Evolutionary conservation across 208 protist species (phyloP).

Genomic region (Acanthamoeba lenticulata): DNA sequence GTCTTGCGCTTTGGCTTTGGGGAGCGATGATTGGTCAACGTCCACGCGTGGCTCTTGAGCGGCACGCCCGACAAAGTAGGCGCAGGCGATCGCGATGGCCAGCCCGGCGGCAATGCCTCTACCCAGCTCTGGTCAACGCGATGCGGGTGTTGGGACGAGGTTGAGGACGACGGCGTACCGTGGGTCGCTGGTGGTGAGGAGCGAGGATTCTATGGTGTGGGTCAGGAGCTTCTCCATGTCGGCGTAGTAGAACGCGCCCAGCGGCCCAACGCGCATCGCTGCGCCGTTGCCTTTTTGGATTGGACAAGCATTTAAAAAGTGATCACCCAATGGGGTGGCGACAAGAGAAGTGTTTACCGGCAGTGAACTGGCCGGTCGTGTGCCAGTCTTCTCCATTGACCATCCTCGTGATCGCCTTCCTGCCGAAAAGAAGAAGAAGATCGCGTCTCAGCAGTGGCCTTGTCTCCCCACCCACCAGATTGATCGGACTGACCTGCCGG

Average conservation of each 20-base stretch:
- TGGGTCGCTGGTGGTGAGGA: not conserved
- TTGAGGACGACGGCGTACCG: not conserved
- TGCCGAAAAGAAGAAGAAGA: not conserved
- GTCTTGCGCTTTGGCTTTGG: no score
- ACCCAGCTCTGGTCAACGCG: no score
- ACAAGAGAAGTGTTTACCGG: not conserved
- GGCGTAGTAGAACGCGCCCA: not conserved
- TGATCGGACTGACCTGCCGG: not conserved
- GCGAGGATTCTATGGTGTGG: not conserved
- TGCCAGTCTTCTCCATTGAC: slow-evolving; percentile 1
- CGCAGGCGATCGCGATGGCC: not conserved
- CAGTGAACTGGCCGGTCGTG: not conserved
- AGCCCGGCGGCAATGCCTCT: not conserved
- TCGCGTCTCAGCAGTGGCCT: not conserved
- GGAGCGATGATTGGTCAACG: not conserved
- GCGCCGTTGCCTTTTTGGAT: not conserved
- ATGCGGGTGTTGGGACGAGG: no score
- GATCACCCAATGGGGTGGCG: not conserved
- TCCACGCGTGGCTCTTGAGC: no score
- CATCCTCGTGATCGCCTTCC: not conserved
- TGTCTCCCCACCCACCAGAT: no score
- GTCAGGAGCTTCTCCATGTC: not conserved
- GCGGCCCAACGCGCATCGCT: not conserved
- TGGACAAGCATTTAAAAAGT: not conserved
- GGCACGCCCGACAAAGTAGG: not conserved